Base-by-base conservation (phyloP, 371 early-diverging fungal genomes). In the Apophysomyces variabilis region DNA sequence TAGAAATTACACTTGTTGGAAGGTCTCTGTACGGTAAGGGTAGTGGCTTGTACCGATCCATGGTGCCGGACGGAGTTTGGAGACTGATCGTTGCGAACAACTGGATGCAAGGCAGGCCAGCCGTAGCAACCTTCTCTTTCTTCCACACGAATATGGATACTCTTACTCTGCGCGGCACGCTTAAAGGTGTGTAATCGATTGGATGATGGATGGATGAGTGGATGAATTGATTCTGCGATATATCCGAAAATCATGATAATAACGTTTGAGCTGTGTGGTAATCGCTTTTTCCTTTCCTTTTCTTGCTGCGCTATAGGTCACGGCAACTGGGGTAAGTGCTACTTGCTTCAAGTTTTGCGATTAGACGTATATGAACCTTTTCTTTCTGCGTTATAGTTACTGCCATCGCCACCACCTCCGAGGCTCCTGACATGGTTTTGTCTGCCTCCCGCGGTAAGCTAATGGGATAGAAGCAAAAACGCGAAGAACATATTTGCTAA, bases 361-460 rank as follows among this genome's bases (percentile, higher is more conserved):
- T 16, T 14, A 38, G 13, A 37, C 63, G 16, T 18, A 45, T 50
- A 39, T 39, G 32, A 26, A 61, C 38, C 14, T 3, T 38, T 18
- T 8, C 26, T 14, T 45, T 39, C 14, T 58, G n/a, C 59, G 32
- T 26, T 26, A 36, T 71, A 73, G 95, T 97, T 77, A 97, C 97
- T 66, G 90, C 96, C 78, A 90, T 97, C 71, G 95, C 96, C 78
- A 97, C 97, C 80, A 87, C 95, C 66, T 85, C 91, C 67, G 96
- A 96, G 89, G 80, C 90, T 73, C 95, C 95, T 66, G 93, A 96
- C 85, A 92, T 92, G 85, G 83, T 97, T 66, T 85, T 97, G 82
- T 93, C 96, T 62, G 89, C 94, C 57, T 97, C 97, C 67, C 93
- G 97, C 80, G 95, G 90, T 91, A 87, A 57, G 90, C 85, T 57